Base-by-base conservation (phyloP, 2,329 filamentous ascomycete species). In the Colletotrichum kahawae region DNA sequence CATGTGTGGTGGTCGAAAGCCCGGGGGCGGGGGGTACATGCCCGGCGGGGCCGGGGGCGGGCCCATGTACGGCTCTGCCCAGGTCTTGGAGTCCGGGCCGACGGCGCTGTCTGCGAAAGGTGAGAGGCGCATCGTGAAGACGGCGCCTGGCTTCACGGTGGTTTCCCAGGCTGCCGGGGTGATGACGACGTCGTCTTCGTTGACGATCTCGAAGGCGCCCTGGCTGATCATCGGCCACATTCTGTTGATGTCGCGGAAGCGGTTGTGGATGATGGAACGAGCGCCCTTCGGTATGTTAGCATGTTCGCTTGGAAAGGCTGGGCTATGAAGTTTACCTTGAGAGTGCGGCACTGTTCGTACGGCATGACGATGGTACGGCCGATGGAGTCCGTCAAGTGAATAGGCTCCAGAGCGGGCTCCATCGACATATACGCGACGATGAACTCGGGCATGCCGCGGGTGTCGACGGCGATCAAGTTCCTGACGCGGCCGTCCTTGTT, bases 391-490 rank as follows among this genome's bases (percentile, higher is more conserved):
- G 69, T 75, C 43, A 75, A 5, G 12, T 72, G 69, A 4, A 75
- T 31, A 3, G 72, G 72, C 43, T 75, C 63, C 27, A 63, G 16
- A 16, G 63, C 68, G 1, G 69, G 62, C 43, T 75, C 63, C 21
- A 72, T 60, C 4, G 72, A 72, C 72, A 75, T 75, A 48, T 64
- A 75, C 13, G 65, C 69, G 5, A 75, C 34, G 8, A 70, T 48
- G 5, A 72, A 70, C 7, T 75, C 69, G 1, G 69, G 63, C 18
- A 59, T 34, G 2, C 36, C 43, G 5, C 27, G n/a, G 18, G 43
- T 54, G 9, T 72, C 72, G 27, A 75, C 69, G 21, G 72, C 38
- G 3, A 75, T 59, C 10, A 75, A 48, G 43, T 59, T 70, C 5
- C 72, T 63, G 31, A n/a, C 33, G 6, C 72, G 64, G 1, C 72